phyloP scores from a whole-genome alignment of 768 basidiomycete species.

The Chalciporus chontae region DNA sequence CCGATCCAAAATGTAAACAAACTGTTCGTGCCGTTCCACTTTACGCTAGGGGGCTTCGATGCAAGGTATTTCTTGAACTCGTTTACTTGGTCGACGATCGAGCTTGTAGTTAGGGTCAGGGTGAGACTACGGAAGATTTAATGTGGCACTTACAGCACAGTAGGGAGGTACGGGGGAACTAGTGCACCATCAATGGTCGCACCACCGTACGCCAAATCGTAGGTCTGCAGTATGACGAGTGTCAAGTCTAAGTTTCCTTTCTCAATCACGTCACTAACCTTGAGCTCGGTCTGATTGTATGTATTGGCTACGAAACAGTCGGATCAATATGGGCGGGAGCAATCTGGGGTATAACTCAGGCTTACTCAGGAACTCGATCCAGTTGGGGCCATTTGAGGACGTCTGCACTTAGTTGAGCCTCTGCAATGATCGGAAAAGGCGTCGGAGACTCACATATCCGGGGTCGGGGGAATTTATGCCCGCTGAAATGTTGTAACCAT shows the following conservation, averaged over 20 bases:
- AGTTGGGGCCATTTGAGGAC: slow-evolving; percentile 61
- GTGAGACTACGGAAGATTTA: not conserved
- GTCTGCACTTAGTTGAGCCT: slow-evolving; percentile 34
- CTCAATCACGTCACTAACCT: slow-evolving; percentile 28
- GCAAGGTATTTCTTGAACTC: slow-evolving; percentile 48
- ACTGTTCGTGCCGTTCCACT: slow-evolving; percentile 55
- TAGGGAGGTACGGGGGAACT: slow-evolving; percentile 49
- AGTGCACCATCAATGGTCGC: slow-evolving; percentile 61
- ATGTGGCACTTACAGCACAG: slow-evolving; percentile 46
- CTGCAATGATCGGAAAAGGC: not conserved
- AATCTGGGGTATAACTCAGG: slow-evolving; percentile 4
- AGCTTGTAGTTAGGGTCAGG: slow-evolving; percentile 9
- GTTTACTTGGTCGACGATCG: slow-evolving; percentile 53
- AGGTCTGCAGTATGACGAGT: slow-evolving; percentile 38
- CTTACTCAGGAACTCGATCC: slow-evolving; percentile 54
- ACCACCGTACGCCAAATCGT: slow-evolving; percentile 65
- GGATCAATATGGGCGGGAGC: not conserved
- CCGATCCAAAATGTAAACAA: slow-evolving; percentile 72
- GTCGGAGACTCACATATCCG: slow-evolving; percentile 40
- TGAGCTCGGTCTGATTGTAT: slow-evolving; percentile 53
- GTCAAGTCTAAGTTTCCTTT: not conserved
- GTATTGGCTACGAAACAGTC: slow-evolving; percentile 36
- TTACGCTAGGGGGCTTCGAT: slow-evolving; percentile 45
- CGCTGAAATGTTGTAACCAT: slow-evolving; percentile 57
- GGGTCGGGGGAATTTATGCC: slow-evolving; percentile 51